Base-by-base conservation (phyloP, 208 protist species). In the Crithidia bombi region DNA sequence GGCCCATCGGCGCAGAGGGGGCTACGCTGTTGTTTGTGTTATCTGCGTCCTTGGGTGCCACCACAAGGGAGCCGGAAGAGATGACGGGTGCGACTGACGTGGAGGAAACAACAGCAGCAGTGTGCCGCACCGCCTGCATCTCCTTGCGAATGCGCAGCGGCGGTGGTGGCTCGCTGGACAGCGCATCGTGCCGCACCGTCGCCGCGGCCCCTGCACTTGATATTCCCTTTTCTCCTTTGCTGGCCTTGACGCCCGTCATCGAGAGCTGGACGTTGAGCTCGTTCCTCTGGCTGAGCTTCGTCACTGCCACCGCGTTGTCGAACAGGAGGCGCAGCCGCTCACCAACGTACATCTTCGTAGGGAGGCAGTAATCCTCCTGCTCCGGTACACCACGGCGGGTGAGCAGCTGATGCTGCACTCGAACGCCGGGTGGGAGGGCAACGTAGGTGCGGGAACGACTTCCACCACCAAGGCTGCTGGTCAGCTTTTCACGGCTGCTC, bases 301-400 rank as follows among this genome's bases (percentile, higher is more conserved):
- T 59, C 12, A 76, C 70, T 17, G 85, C 81, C n/a, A 59, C 73
- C 3, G 19, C 44, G 64, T 87, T 79, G 56, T 93, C 86, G 14
- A 95, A 46, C 19, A 83, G 61, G 2, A 96, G 58, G 41, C 86
- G 74, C 14, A 86, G 65, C 2, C 81, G 78, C 79, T 96, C 88
- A 10, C 86, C 88, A 3, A 91, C 78, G 65, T 78, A 59, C 35
- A 91, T 65, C 1, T 63, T 68, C 14, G 70, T 78, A 4, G 88
- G 91, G 46, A 96, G 51, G 39, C 57, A 70, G 65, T 88, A 70
- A 52, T 77, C 79, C 44, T 89, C 88, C 21, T 75, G 67, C 38
- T 81, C 65, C 15, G 72, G 58, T 6, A 92, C 75, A 15, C 91
- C 91, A 12, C 91, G 83, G 12, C 73, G 75, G 12, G 82, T 96